These are phyloP conservation scores for Penicillium sp. DNA, from an alignment of 2,329 filamentous ascomycete genomes.

Conservation along the genomic window DNA sequence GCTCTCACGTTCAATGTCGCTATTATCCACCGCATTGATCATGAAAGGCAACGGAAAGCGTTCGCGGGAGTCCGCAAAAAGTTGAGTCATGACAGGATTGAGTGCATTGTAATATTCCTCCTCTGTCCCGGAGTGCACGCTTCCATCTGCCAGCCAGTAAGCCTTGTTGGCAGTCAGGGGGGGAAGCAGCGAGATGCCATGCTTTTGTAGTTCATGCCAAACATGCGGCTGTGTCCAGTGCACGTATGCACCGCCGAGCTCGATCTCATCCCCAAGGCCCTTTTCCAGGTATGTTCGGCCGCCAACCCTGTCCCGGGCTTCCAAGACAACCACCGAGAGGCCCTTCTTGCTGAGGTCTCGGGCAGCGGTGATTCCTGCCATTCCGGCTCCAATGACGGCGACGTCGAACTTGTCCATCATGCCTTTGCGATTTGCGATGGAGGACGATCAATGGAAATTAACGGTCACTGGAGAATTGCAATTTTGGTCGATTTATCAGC, in stretches of 20 bases:
- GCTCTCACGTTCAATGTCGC: constrained; percentile 10
- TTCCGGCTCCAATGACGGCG: background rate
- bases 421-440: background rate
- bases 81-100: constrained; percentile 4
- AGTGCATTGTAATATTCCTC: background rate
- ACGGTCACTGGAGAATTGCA: background rate
- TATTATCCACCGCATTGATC: constrained; percentile 7
- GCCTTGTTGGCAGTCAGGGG: background rate
- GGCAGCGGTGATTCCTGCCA: background rate
- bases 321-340: background rate
- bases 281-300: background rate
- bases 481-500: background rate
- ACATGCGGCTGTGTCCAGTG: background rate
- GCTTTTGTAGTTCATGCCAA: background rate
- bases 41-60: constrained; percentile 13
- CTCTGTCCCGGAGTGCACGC: background rate
- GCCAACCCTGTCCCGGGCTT: background rate
- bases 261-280: background rate
- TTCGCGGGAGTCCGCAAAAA: constrained; percentile 13
- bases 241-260: background rate
- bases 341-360: background rate
- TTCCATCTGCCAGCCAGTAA: background rate
- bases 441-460: background rate
- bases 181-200: background rate
- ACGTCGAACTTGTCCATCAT: background rate